A percentile compares a stretch with the other conserved stretches of the same genome.
Conservation (phyloP, 2,329 filamentous ascomycete species). For the Parasarocladium wereldwijsianum region DNA sequence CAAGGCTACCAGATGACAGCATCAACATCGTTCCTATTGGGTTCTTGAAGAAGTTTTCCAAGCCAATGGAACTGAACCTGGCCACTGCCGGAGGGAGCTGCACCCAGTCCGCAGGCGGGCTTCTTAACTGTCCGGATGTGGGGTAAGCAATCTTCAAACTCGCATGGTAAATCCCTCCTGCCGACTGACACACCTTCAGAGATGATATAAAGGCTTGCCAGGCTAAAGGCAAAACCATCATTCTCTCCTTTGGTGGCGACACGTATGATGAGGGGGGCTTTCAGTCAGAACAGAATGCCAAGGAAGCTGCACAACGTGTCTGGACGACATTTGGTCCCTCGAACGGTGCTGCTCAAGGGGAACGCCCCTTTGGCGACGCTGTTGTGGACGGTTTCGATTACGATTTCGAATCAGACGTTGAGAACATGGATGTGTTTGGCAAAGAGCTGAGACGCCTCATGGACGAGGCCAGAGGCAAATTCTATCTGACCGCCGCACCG, state of each 20-base stretch:
- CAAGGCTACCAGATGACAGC: neutral
- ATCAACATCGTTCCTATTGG: constrained; percentile 42
- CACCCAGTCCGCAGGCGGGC: constrained; percentile 39
- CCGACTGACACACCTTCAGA: constrained; percentile 12
- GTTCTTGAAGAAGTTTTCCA: constrained; percentile 44
- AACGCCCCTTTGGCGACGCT: constrained; percentile 52
- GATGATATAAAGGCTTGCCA: constrained; percentile 47
- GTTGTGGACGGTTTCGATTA: constrained; percentile 64
- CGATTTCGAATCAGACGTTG: constrained; percentile 49
- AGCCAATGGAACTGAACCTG: constrained; percentile 46
- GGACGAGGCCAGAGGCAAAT: constrained; percentile 30
- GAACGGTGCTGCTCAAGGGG: constrained; percentile 22
- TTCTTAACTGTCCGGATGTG: constrained; percentile 48
- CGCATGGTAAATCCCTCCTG: neutral
- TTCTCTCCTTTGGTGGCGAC: constrained; percentile 57
- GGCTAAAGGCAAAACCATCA: constrained; percentile 48
- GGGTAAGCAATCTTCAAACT: constrained; percentile 34
- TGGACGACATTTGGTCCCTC: constrained; percentile 59
- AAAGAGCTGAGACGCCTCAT: constrained; percentile 39
- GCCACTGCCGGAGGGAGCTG: constrained; percentile 49
- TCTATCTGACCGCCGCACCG: constrained; percentile 49
- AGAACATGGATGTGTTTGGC: constrained; percentile 48
- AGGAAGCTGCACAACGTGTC: constrained; percentile 42
- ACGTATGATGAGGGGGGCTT: constrained; percentile 59
- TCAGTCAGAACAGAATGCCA: constrained; percentile 31